phyloP scores from a whole-genome alignment of 768 basidiomycete species.

The Boletus sp. region DNA sequence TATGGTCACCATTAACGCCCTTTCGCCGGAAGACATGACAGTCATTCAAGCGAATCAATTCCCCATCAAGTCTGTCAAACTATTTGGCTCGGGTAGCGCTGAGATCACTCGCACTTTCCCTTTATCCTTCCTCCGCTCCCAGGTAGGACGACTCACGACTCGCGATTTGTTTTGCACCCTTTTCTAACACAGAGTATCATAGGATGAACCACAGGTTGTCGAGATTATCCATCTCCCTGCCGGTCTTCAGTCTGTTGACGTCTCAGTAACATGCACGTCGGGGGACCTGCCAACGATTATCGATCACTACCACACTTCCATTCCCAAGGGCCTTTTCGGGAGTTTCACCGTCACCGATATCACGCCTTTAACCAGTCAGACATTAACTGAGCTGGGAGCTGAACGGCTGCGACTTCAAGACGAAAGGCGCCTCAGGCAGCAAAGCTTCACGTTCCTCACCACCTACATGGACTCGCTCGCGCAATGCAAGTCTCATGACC shows the following conservation, averaged over 20 bases:
- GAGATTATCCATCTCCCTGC: constrained; percentile 17
- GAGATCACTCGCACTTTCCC: constrained; percentile 22
- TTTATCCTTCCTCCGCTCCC: constrained; percentile 10
- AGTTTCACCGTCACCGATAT: no score
- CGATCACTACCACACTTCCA: constrained; percentile 8
- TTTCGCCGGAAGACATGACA: neutral
- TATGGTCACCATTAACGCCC: neutral
- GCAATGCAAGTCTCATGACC: constrained; percentile 12
- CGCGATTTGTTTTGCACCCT: no score
- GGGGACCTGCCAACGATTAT: constrained; percentile 13
- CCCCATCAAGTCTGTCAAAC: constrained; percentile 16
- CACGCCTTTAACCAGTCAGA: neutral
- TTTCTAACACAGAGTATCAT: neutral
- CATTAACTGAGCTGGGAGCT: constrained; percentile 4
- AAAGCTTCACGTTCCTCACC: constrained; percentile 23
- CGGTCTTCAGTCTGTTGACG: neutral
- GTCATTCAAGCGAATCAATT: constrained; percentile 6
- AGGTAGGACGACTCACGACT: neutral
- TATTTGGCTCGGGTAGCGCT: constrained; percentile 13
- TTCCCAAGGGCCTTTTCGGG: neutral
- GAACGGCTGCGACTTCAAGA: constrained; percentile 16
- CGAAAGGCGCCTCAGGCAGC: constrained; percentile 19
- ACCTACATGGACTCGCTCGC: constrained; percentile 30
- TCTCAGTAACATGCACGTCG: constrained; percentile 12
- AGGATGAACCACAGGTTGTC: constrained; percentile 16